Percentiles rank a stretch among this genome's conserved stretches.
phyloP scores from a whole-genome alignment of 2,329 filamentous ascomycete species.

The Clarireedia sp. region DNA sequence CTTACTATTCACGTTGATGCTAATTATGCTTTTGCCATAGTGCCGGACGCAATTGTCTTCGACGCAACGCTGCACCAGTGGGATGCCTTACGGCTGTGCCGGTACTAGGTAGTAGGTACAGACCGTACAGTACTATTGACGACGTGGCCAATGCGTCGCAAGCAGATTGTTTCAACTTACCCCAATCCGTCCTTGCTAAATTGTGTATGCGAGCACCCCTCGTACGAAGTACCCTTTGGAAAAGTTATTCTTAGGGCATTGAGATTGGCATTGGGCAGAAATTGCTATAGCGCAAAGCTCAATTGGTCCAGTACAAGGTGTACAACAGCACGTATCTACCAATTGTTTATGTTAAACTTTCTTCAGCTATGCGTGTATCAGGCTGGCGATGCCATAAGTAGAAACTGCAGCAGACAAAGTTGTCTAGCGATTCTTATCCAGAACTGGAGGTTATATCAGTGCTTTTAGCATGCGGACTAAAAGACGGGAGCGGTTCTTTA shows the following conservation, averaged over 20 bases:
- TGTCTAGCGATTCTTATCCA: constrained; percentile 1
- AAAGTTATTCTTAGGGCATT: background rate
- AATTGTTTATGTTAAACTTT: background rate
- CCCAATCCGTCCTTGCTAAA: background rate
- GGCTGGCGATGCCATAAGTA: background rate
- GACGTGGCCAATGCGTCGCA: constrained; percentile 3
- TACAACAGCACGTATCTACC: background rate
- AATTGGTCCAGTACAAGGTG: no score
- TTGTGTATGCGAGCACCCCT: no score
- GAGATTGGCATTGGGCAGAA: constrained; percentile 2
- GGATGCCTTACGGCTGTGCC: background rate
- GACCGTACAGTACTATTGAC: constrained; percentile 2
- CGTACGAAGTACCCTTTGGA: no score
- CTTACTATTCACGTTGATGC: no score
- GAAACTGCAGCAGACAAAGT: constrained; percentile 2
- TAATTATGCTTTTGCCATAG: no score
- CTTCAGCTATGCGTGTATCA: background rate
- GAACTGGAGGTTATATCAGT: background rate
- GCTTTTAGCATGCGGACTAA: constrained; percentile 3
- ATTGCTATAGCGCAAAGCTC: background rate
- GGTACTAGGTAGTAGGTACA: background rate
- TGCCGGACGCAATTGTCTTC: background rate
- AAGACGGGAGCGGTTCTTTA: background rate
- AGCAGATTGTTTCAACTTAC: constrained; percentile 1
- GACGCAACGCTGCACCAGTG: background rate